A percentile compares a stretch with the other conserved stretches of the same genome.
phyloP scores from a whole-genome alignment of 257 asterid species.

The Solanum piurae region DNA sequence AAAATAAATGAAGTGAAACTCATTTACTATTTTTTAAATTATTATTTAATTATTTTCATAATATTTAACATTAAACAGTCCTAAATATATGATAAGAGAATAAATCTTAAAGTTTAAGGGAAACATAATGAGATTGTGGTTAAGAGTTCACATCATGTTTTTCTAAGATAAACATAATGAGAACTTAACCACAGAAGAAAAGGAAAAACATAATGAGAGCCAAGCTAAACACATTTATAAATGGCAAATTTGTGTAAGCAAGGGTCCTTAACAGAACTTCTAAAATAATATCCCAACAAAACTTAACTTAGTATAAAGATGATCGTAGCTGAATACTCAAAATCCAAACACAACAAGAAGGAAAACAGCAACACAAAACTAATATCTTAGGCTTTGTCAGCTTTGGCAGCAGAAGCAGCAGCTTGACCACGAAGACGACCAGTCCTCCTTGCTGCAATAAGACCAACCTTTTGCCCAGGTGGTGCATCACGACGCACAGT shows the following conservation, averaged over 20 bases:
- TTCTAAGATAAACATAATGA: neutral
- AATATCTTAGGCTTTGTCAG: neutral
- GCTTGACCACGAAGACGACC: constrained; percentile 1
- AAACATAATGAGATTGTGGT: too few relatives aligned
- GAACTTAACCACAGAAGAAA: neutral
- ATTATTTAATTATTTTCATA: too few relatives aligned
- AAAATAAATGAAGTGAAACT: too few relatives aligned
- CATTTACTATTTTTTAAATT: too few relatives aligned
- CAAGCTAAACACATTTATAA: neutral
- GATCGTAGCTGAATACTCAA: neutral
- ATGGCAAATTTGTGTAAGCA: neutral
- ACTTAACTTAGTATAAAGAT: neutral
- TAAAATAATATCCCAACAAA: neutral
- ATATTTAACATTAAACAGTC: too few relatives aligned
- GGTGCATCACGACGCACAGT: constrained; percentile 9
- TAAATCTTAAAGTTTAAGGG: neutral
- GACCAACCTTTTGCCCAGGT: constrained; percentile 8
- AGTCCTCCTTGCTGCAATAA: constrained; percentile 8
- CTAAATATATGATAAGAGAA: neutral
- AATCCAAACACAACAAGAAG: neutral
- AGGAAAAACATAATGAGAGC: neutral
- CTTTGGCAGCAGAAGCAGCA: neutral
- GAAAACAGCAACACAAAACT: neutral
- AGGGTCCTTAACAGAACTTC: neutral
- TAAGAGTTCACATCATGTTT: too few relatives aligned